Evolutionary conservation across 768 basidiomycete genomes (phyloP).

Genomic region (Cystofilobasidium macerans): DNA sequence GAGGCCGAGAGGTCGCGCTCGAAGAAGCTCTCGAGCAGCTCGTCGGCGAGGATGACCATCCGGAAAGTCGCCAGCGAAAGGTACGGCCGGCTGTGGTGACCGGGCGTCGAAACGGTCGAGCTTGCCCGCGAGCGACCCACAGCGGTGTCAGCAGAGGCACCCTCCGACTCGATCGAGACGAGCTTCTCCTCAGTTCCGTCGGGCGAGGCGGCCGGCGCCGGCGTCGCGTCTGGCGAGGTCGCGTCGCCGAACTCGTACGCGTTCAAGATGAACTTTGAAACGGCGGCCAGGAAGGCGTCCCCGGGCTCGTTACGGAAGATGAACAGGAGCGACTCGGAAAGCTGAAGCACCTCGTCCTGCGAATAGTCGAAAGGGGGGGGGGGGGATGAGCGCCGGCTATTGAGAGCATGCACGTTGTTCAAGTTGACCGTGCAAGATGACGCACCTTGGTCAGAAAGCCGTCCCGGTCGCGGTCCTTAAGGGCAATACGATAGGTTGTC

Average conservation of each 20-base stretch:
- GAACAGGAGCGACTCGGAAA: conserved; percentile 83
- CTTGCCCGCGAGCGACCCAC: conserved; percentile 7
- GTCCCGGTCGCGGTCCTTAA: conserved; percentile 68
- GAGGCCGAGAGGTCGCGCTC: conserved; percentile 80
- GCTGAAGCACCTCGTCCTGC: conserved; percentile 76
- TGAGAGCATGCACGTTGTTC: too few species aligned
- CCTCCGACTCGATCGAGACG: background rate
- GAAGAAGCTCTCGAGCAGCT: conserved; percentile 91
- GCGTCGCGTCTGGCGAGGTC: conserved; percentile 32
- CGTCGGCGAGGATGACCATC: conserved; percentile 96
- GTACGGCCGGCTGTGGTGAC: conserved; percentile 24
- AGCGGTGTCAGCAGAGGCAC: background rate
- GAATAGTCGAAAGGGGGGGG: background rate
- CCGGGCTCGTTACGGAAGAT: conserved; percentile 96
- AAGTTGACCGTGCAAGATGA: background rate
- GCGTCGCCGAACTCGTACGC: conserved; percentile 97
- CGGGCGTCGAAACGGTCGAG: conserved; percentile 20
- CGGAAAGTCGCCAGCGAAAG: conserved; percentile 60
- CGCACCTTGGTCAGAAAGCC: conserved; percentile 68
- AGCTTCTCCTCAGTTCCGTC: background rate
- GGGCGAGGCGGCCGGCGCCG: background rate
- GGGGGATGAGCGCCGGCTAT: too few species aligned
- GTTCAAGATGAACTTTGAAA: conserved; percentile 95
- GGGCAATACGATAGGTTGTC: background rate
- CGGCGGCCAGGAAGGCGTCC: conserved; percentile 89